Conservation (phyloP, 257 asterid species). For the Solanum lycopersicoides region DNA sequence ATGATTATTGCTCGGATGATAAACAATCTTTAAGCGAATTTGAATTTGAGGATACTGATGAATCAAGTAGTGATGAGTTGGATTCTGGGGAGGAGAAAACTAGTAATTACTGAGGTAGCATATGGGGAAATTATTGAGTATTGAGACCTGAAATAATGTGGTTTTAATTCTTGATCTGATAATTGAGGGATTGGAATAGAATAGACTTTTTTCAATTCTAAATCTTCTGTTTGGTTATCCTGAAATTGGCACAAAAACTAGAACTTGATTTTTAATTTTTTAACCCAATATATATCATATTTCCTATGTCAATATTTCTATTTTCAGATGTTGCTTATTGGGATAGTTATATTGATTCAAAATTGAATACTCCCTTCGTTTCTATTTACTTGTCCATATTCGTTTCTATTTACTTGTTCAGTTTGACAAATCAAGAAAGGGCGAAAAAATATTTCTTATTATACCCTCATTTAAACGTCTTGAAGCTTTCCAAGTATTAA, state of each 20-base stretch:
- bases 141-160: not conserved
- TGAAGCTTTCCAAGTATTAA: too few relatives aligned
- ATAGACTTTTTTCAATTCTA: not conserved
- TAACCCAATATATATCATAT: not conserved
- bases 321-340: too few relatives aligned
- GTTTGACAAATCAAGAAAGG: too few relatives aligned
- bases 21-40: slow-evolving; percentile 2
- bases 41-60: slow-evolving; percentile 16
- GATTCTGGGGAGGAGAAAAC: slow-evolving; percentile 12
- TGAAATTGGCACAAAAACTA: not conserved
- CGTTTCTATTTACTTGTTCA: too few relatives aligned
- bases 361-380: too few relatives aligned
- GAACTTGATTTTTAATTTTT: not conserved
- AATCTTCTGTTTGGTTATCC: not conserved
- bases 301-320: too few relatives aligned
- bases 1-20: slow-evolving; percentile 7
- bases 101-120: not conserved
- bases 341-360: too few relatives aligned
- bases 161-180: not conserved
- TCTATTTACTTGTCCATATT: too few relatives aligned
- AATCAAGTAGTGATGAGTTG: not conserved
- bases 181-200: not conserved
- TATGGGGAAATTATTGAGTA: not conserved
- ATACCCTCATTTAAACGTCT: fast-evolving
- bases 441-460: fast-evolving